Evolutionary conservation across 768 basidiomycete species (phyloP).

Genomic region (Kwoniella pini): DNA sequence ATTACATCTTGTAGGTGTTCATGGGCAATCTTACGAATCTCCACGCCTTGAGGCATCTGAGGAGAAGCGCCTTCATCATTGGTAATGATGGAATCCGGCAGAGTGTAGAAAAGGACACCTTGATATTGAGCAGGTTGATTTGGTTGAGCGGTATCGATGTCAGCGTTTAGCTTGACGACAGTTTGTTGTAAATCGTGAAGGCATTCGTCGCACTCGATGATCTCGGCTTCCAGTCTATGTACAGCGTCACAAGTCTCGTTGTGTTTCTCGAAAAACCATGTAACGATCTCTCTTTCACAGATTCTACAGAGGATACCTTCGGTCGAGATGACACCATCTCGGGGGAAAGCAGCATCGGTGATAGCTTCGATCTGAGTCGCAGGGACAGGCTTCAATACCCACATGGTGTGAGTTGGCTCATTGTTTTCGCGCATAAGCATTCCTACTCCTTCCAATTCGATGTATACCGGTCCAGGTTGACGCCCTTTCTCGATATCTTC

Average conservation of each 20-base stretch:
- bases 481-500: constrained; percentile 56
- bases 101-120: constrained; percentile 41
- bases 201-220: constrained; percentile 88
- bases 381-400: constrained; percentile 74
- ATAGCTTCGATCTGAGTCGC: constrained; percentile 29
- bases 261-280: constrained; percentile 99
- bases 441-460: constrained; percentile 94
- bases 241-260: constrained; percentile 98
- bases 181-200: constrained; percentile 82
- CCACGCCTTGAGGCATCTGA: constrained; percentile 33
- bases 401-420: constrained; percentile 93
- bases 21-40: constrained; percentile 56
- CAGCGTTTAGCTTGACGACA: constrained; percentile 72
- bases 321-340: constrained; percentile 69
- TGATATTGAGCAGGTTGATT: constrained; percentile 58
- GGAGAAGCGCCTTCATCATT: constrained; percentile 29
- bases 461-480: constrained; percentile 57
- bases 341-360: constrained; percentile 62
- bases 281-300: constrained; percentile 92
- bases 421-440: constrained; percentile 97
- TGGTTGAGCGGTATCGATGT: constrained; percentile 62
- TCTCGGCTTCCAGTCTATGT: constrained; percentile 93
- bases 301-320: constrained; percentile 92
- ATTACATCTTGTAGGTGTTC: constrained; percentile 81
- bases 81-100: constrained; percentile 37